Conservation (phyloP, 164 flowering plant species). For the Stephania yunnanensis region DNA sequence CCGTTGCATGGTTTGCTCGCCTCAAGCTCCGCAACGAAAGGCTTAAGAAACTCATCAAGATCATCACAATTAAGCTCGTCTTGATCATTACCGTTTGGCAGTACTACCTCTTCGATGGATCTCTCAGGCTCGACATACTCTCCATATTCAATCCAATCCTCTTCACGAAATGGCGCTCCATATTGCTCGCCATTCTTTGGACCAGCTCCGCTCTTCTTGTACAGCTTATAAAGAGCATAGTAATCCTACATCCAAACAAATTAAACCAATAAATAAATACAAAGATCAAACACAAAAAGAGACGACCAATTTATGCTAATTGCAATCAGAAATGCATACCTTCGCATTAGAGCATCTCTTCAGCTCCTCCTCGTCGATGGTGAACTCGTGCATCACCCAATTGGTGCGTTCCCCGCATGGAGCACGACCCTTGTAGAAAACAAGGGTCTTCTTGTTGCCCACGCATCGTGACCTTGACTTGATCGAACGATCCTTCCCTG, state of each 20-base stretch:
- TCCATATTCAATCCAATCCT: slow-evolving; percentile 81
- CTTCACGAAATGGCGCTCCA: slow-evolving; percentile 88
- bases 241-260: slow-evolving; percentile 39
- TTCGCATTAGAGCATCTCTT: slow-evolving; percentile 50
- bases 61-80: slow-evolving; percentile 15
- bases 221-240: slow-evolving; percentile 78
- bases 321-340: slow-evolving; percentile 25
- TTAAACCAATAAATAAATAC: background rate
- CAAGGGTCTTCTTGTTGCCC: slow-evolving; percentile 82
- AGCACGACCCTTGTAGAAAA: slow-evolving; percentile 82
- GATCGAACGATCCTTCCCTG: slow-evolving; percentile 82
- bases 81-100: slow-evolving; percentile 17
- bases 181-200: slow-evolving; percentile 98
- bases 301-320: background rate
- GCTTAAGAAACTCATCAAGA: slow-evolving; percentile 30
- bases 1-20: slow-evolving; percentile 15
- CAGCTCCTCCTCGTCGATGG: slow-evolving; percentile 84
- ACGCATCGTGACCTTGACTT: slow-evolving; percentile 46
- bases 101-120: slow-evolving; percentile 13
- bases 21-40: slow-evolving; percentile 26
- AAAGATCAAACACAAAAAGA: background rate
- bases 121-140: slow-evolving; percentile 12
- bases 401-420: slow-evolving; percentile 79
- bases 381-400: slow-evolving; percentile 99
- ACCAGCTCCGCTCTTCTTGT: slow-evolving; percentile 91